A percentile compares a stretch with the other conserved stretches of the same genome.
These are phyloP conservation scores for Ogataea parapolymorpha DNA, from an alignment of 805 yeast species.

Conservation along the genomic window DNA sequence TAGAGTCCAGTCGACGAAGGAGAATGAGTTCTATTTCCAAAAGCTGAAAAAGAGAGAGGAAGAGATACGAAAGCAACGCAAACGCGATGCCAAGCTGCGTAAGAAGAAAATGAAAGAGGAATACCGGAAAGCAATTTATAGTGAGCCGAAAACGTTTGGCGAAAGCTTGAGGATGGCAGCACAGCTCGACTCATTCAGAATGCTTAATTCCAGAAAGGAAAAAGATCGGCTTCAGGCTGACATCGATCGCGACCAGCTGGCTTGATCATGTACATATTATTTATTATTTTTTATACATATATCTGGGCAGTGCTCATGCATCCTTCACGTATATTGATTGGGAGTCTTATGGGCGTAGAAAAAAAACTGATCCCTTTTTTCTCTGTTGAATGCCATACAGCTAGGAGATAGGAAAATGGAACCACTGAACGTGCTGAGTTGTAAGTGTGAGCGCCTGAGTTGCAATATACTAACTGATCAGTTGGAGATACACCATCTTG, in stretches of 20 bases:
- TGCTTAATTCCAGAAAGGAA: conserved; percentile 28
- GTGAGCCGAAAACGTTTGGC: conserved; percentile 23
- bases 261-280: conserved; percentile 4
- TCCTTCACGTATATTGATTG: background rate
- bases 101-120: conserved; percentile 25
- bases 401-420: conserved; percentile 8
- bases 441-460: conserved; percentile 12
- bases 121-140: conserved; percentile 24
- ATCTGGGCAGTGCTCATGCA: conserved; percentile 6
- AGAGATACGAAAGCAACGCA: conserved; percentile 23
- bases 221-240: conserved; percentile 23
- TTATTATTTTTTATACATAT: background rate
- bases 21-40: conserved; percentile 29
- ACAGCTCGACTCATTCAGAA: conserved; percentile 27
- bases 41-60: conserved; percentile 36
- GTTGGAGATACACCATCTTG: conserved; percentile 33
- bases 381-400: conserved; percentile 1
- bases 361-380: conserved; percentile 9
- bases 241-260: conserved; percentile 12
- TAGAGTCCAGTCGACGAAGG: conserved; percentile 36
- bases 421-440: conserved; percentile 15
- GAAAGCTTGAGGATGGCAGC: conserved; percentile 23
- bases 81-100: conserved; percentile 23
- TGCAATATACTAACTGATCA: conserved; percentile 8
- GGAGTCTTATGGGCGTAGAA: conserved; percentile 6